Base-by-base conservation (phyloP, 2,329 filamentous ascomycete genomes). In the Ophiostoma quercus region DNA sequence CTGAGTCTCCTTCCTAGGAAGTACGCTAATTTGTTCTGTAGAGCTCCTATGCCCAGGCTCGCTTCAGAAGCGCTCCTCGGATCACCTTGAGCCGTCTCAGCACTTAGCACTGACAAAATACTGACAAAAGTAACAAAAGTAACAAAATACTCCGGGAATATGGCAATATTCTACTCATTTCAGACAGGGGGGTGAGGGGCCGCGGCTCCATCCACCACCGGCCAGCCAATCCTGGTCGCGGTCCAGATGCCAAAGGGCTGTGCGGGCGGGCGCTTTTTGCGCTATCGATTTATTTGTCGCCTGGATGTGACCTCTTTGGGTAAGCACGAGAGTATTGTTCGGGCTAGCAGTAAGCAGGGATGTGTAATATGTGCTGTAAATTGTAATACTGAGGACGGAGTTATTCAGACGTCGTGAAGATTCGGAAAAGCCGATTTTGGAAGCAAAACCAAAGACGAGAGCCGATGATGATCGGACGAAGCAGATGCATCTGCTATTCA, bases 271-370 rank as follows among this genome's bases (percentile, higher is more conserved):
- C n/a, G 54, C 12, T 32, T 62, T 32, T 8, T 62, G 57, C 57
- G 57, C 57, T 62, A 62, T 62, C 32, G 57, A 19, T 57, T 57
- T 62, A 29, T 62, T 60, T 32, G 57, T 62, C 57, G 12, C 25
- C 25, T 62, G 12, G 25, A 57, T 57, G 51, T 57, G 22, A 16
- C 51, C 22, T 16, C n/a, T 57, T 62, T 32, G 12, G 57, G 57
- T 32, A 62, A 62, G 57, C 11, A 34, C 1, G 2, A 34, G 3
- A 25, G 25, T 62, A 34, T 34, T 62, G 11, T 62, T 62, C 8
- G 51, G n/a, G 51, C 51, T 57, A 57, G 16, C 25, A 34, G 25
- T 29, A 34, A 34, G 12, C 57, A 62, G 57, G 57, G 51, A 11
- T 57, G 6, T 47, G 34, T 8, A 34, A 34, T 39, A 22, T n/a